Percentiles rank a stretch among this genome's conserved stretches.
These are phyloP conservation scores for Pezicula carpinea DNA, from an alignment of 2,329 filamentous ascomycete species.

Conservation along the genomic window DNA sequence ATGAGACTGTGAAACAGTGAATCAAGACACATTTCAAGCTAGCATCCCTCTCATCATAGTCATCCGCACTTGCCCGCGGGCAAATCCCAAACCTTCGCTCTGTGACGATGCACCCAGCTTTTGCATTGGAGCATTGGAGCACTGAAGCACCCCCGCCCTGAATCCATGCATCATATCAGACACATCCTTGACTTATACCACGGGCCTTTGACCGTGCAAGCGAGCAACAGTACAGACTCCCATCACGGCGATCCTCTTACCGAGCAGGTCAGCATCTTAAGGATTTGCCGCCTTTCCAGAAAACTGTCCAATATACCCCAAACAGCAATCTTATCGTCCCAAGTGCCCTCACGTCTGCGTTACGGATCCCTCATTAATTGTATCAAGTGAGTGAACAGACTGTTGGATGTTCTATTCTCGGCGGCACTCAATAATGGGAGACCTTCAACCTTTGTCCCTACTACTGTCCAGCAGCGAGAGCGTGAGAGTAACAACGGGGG, in stretches of 20 bases:
- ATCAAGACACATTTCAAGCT: no score
- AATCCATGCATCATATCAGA: slow-evolving; percentile 25
- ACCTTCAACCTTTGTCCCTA: no score
- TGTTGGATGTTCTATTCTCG: slow-evolving; percentile 2
- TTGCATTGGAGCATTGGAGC: slow-evolving; percentile 7
- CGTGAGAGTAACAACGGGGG: no score
- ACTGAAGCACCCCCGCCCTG: slow-evolving; percentile 6
- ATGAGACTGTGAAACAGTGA: no score
- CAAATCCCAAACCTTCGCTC: no score
- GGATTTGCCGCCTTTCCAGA: slow-evolving; percentile 19
- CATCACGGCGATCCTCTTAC: slow-evolving; percentile 23
- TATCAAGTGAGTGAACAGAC: slow-evolving; percentile 15
- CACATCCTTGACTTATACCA: slow-evolving; percentile 23
- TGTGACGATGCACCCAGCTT: neutral
- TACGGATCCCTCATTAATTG: slow-evolving; percentile 11
- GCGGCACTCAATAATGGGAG: neutral
- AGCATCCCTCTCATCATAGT: no score
- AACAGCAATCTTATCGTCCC: slow-evolving; percentile 19
- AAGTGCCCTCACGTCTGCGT: slow-evolving; percentile 15
- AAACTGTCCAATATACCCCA: slow-evolving; percentile 20
- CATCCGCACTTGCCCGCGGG: no score
- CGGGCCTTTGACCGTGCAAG: slow-evolving; percentile 24
- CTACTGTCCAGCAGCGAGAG: neutral
- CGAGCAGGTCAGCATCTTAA: slow-evolving; percentile 14
- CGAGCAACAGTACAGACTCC: slow-evolving; percentile 23